phyloP scores from a whole-genome alignment of 2,329 filamentous ascomycete genomes.

The Trichoderma simmonsii region DNA sequence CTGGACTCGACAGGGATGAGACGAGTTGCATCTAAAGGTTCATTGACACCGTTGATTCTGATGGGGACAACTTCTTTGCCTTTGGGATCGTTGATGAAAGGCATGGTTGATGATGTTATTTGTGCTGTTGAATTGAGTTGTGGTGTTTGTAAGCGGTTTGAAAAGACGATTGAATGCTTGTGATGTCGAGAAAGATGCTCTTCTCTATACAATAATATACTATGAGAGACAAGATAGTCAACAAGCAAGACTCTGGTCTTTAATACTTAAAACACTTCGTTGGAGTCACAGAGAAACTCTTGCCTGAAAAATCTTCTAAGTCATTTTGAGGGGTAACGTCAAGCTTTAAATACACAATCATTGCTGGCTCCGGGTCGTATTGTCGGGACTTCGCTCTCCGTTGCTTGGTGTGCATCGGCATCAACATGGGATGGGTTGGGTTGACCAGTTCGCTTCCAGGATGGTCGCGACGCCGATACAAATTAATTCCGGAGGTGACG shows the following conservation, averaged over 20 bases:
- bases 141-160: not conserved
- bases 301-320: not conserved
- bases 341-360: not conserved
- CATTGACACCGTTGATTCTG: not conserved
- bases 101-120: not conserved
- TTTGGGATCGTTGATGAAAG: slow-evolving; percentile 11
- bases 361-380: not conserved
- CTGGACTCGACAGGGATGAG: slow-evolving; percentile 7
- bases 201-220: not conserved
- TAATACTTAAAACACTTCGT: not conserved
- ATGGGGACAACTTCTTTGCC: slow-evolving; percentile 12
- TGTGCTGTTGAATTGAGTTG: not conserved
- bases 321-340: not conserved
- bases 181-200: not conserved
- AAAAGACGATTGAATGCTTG: not conserved
- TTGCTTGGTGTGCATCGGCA: not conserved
- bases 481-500: not conserved
- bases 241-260: not conserved
- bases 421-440: not conserved
- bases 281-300: not conserved
- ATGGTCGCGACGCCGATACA: not conserved
- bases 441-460: not conserved
- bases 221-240: not conserved
- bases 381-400: not conserved
- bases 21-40: not conserved